phyloP scores from a whole-genome alignment of 805 yeast genomes.

The Millerozyma acaciae region DNA sequence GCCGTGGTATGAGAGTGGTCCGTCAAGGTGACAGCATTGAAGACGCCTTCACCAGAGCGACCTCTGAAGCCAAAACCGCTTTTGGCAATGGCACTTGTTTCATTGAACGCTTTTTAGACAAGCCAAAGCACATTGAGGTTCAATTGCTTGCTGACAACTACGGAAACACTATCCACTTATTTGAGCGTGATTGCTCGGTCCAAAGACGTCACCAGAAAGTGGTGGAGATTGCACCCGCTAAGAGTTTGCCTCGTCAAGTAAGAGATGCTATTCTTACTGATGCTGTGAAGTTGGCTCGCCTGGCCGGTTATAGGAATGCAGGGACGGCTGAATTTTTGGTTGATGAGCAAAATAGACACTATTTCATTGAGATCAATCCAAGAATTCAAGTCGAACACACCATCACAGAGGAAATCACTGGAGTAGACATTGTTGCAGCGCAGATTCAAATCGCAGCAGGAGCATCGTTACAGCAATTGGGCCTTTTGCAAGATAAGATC shows the following conservation, averaged over 20 bases:
- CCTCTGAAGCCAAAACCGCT: constrained; percentile 91
- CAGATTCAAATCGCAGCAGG: constrained; percentile 99
- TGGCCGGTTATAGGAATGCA: constrained; percentile 91
- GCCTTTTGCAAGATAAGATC: constrained; percentile 89
- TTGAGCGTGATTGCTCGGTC: constrained; percentile 98
- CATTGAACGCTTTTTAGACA: constrained; percentile 91
- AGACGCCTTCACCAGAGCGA: constrained; percentile 92
- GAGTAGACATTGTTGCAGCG: constrained; percentile 96
- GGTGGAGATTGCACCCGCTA: constrained; percentile 97
- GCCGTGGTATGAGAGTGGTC: constrained; percentile 99
- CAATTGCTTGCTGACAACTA: constrained; percentile 90
- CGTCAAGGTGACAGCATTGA: constrained; percentile 90
- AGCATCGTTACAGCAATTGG: constrained; percentile 87
- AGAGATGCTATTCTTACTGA: constrained; percentile 92
- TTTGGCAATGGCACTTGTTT: constrained; percentile 98
- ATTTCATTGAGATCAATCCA: constrained; percentile 97
- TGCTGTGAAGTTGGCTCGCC: constrained; percentile 87
- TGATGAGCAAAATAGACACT: constrained; percentile 89
- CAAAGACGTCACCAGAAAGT: constrained; percentile 99
- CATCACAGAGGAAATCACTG: constrained; percentile 97
- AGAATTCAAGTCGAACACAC: constrained; percentile 98
- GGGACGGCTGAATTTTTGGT: constrained; percentile 98
- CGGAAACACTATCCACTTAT: constrained; percentile 93
- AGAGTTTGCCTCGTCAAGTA: constrained; percentile 74
- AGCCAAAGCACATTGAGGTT: constrained; percentile 97